Conservation (phyloP, 306 rosid species). For the Prunus mira region DNA sequence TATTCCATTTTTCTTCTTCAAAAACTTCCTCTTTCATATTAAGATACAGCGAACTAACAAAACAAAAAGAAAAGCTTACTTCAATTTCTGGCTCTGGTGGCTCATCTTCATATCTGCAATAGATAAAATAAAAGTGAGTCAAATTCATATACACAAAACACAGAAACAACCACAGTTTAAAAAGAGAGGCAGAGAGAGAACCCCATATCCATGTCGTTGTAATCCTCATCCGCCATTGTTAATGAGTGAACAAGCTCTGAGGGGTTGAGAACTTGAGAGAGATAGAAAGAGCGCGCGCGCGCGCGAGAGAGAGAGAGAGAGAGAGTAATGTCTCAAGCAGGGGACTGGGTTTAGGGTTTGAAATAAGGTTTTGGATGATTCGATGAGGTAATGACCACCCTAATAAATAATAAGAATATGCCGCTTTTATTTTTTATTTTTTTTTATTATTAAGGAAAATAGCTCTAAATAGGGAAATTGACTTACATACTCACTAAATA, state of each 20-base stretch:
- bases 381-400: neutral
- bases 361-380: neutral
- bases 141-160: neutral
- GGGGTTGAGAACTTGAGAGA: neutral
- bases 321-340: neutral
- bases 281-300: neutral
- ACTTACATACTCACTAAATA: too few species aligned
- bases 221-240: slow-evolving; percentile 47
- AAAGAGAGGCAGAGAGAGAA: slow-evolving; percentile 17
- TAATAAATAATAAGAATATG: neutral
- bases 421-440: too few species aligned
- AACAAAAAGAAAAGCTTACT: slow-evolving; percentile 27
- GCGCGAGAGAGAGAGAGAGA: neutral
- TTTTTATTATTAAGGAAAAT: too few species aligned
- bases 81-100: slow-evolving; percentile 88
- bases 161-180: neutral
- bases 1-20: slow-evolving; percentile 4
- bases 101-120: slow-evolving; percentile 78
- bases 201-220: slow-evolving; percentile 44
- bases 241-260: slow-evolving; percentile 2
- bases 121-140: neutral
- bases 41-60: neutral
- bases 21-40: neutral
- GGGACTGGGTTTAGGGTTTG: neutral
- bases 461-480: too few species aligned